These are phyloP conservation scores for Starmerella vaccinii DNA, from an alignment of 805 yeast genomes.

Conservation along the genomic window DNA sequence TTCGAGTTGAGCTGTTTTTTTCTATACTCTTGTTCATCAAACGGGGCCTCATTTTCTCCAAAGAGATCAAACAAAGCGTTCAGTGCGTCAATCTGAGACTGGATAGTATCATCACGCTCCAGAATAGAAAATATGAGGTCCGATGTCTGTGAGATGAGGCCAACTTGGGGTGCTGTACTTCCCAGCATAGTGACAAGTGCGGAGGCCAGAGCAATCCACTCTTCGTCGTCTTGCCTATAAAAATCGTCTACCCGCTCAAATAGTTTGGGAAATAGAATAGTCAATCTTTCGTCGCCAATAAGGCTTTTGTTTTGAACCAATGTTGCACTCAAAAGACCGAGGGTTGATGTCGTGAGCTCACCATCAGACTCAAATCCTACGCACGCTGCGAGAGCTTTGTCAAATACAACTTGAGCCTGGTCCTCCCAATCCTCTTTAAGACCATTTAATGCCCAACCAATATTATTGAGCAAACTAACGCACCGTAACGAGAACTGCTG, in stretches of 20 bases:
- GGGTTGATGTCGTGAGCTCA: constrained; percentile 26
- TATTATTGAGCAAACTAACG: constrained; percentile 59
- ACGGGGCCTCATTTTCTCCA: constrained; percentile 59
- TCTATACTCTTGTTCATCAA: constrained; percentile 51
- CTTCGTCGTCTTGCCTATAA: background rate
- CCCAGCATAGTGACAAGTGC: constrained; percentile 11
- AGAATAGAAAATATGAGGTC: constrained; percentile 15
- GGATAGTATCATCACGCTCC: constrained; percentile 26
- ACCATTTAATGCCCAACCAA: constrained; percentile 25
- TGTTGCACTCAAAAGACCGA: constrained; percentile 18
- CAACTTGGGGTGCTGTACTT: constrained; percentile 3
- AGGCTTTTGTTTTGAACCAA: constrained; percentile 18
- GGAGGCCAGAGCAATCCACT: constrained; percentile 11
- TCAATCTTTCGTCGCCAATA: background rate
- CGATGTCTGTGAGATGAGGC: constrained; percentile 3
- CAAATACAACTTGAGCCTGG: constrained; percentile 27
- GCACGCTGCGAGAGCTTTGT: constrained; percentile 8
- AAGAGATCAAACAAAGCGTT: constrained; percentile 67
- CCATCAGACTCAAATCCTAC: constrained; percentile 20
- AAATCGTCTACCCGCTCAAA: constrained; percentile 6
- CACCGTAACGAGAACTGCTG: constrained; percentile 46
- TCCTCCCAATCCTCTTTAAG: constrained; percentile 32
- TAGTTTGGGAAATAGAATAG: background rate
- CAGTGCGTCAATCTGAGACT: constrained; percentile 47
- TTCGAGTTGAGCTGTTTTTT: constrained; percentile 38